Evolutionary conservation across 805 yeast genomes (phyloP), one percentile per base, ranked within the genome.

Genomic region (Maudiozyma turicensis): DNA sequence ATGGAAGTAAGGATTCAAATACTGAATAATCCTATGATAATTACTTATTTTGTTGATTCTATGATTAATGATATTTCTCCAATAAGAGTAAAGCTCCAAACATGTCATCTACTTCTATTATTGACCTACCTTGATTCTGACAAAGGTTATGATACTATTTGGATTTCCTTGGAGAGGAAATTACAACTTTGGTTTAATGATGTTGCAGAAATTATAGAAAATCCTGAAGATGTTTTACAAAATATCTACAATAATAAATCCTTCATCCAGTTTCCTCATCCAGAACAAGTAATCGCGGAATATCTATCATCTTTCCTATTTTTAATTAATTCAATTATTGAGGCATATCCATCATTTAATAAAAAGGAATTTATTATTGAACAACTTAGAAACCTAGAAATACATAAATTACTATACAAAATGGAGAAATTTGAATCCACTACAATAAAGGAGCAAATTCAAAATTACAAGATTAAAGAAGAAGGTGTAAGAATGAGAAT

Each of bases 231-330:
- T 1, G 11, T 34, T 3, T 5, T 34, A 15, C 47, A 37, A 8
- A 20, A 33, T 3, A 13, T 6, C 10, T 31, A 31, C 8, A 20
- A 7, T 30, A 14, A 41, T 10, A 40, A 45, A 20, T 40, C 44
- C 1, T 48, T 48, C 20, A 44, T 50, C 5, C 49, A 45, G 32
- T 49, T 57, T 14, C 47, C 54, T 4, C 55, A 53, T 40, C 49
- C 58, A 6, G 58, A 58, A n/a, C 54, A 54, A 46, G 20, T 54
- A 4, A 32, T 48, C 6, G 15, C 20, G 15, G 95, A 89, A 49
- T 90, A 86, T 63, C 75, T 84, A 13, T 67, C 83, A 45, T 73
- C 86, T 3, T 81, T 95, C 0, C 70, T 88, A 71, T 75, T 86
- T 39, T 72, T 91, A 40, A 70, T 88, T 34, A 81, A 82, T 56